Evolutionary conservation across 2,329 filamentous ascomycete genomes (phyloP), one percentile per base, ranked within the genome.

Genomic region (Balansia obtecta): DNA sequence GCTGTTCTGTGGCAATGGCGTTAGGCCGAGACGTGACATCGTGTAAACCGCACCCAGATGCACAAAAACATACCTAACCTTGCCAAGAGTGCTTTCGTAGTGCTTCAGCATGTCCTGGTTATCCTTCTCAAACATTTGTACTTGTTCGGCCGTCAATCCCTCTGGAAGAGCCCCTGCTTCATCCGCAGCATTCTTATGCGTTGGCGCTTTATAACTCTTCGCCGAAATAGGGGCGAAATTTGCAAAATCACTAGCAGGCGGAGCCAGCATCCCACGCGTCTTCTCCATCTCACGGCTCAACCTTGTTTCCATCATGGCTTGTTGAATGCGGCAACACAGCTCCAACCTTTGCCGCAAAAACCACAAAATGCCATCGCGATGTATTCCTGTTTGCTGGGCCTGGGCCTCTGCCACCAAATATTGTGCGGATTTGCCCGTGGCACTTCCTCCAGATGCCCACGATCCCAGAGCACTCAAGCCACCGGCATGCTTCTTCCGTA

Each of bases 51-150:
- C 22, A n/a, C 22, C 40, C 16, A 42, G 10, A 4, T 3, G 2
- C 27, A 27, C 2, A 44, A n/a, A n/a, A 45, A 76, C 86, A 50
- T 78, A 94, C 87, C 85, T 86, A 57, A 97, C 88, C 76, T 97
- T 93, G 66, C 90, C 85, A 64, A 97, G 72, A n/a, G 87, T 89
- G 68, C 86, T 88, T 67, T 96, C 88, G 66, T 94, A 95, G 67
- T 95, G 87, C 66, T 86, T 86, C 58, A 97, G 75, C 83, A 98
- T 89, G 55, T 88, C 83, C 66, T 89, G 83, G 63, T 97, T 96
- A 63, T 94, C 90, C 67, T 88, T 80, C 58, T 91, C 90, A 69
- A 98, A 97, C 63, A 95, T 79, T 65, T 96, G 91, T 48, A 93
- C 72, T 67, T 97, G 91, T 63, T 96, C 89, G 20, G 82, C 75